phyloP scores from a whole-genome alignment of 2,329 filamentous ascomycete genomes.

The Whalleya microplaca region DNA sequence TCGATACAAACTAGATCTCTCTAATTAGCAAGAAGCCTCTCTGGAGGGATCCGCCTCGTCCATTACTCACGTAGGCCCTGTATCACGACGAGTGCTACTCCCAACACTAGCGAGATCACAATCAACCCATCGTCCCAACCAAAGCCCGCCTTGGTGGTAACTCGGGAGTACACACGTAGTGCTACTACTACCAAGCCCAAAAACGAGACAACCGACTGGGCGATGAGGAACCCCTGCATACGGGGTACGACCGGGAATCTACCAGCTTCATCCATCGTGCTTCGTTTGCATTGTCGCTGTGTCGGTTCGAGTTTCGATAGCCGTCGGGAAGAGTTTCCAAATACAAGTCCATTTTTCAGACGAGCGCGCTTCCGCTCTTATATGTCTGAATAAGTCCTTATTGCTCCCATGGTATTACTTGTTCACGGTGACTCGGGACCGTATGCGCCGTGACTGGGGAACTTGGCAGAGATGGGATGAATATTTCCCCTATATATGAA shows the following conservation, averaged over 20 bases:
- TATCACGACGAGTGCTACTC: neutral
- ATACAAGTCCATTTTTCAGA: too few species aligned
- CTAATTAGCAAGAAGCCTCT: neutral
- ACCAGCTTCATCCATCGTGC: neutral
- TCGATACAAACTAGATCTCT: neutral
- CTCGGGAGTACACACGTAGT: slow-evolving; percentile 3
- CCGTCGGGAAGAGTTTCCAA: too few species aligned
- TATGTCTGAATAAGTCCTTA: too few species aligned
- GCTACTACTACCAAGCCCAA: slow-evolving; percentile 1
- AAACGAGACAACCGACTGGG: neutral
- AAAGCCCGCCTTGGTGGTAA: slow-evolving; percentile 3
- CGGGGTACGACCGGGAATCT: slow-evolving; percentile 3
- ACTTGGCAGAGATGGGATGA: too few species aligned
- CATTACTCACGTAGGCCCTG: slow-evolving; percentile 7
- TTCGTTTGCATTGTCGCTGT: neutral
- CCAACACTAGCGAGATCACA: neutral
- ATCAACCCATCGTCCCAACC: slow-evolving; percentile 9
- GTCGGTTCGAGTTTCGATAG: too few species aligned
- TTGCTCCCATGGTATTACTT: neutral
- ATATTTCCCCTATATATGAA: too few species aligned
- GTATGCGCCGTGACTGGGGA: neutral
- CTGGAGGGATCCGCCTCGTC: too few species aligned
- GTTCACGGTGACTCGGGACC: neutral
- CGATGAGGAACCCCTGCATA: neutral
- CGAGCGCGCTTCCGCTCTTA: neutral